Evolutionary conservation across 768 basidiomycete genomes (phyloP), one percentile per base, ranked within the genome.

Genomic region (Sporobolomyces roseus): DNA sequence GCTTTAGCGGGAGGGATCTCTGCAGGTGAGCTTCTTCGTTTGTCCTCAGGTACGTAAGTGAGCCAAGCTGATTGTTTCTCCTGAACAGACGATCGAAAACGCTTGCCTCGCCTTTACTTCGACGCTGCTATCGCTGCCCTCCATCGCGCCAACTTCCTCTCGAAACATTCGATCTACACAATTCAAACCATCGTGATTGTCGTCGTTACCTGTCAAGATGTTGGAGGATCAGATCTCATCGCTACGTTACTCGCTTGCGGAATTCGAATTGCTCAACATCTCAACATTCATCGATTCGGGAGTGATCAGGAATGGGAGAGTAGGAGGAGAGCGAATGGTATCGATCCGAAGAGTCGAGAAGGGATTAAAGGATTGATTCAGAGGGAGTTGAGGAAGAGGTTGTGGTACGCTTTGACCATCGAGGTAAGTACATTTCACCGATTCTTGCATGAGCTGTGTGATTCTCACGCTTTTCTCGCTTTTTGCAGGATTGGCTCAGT

Each of bases 211-310:
- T 71, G 70, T 45, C 61, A 62, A 27, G 70, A 71, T 45, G 56
- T 71, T n/a, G 65, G 70, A 33, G 65, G 61, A 4, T 62, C 60
- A 8, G 71, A 72, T 33, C 51, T 72, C 25, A 68, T 72, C 50
- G 66, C 66, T 36, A 72, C 71, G 1, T 63, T 72, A 4, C 63
- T 72, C 35, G 59, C 66, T 9, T 45, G 53, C 23, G 71, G 63
- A 16, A 56, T 72, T 33, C 59, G 71, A 21, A 71, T 71, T 33
- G 70, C 63, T 17, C 70, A 72, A 59, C 62, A 64, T 35, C 60
- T 72, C 49, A 65, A 65, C 45, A 29, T 72, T 21, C 71, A 72
- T 21, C 66, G 66, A 9, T 65, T 72, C 50, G 50, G 38, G 13
- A 41, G 36, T 33, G 71, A 72, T 56, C 54, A 49, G 4, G 59